A percentile compares a stretch with the other conserved stretches of the same genome.
phyloP scores from a whole-genome alignment of 257 asterid species.

The Solanum ossicruentum region DNA sequence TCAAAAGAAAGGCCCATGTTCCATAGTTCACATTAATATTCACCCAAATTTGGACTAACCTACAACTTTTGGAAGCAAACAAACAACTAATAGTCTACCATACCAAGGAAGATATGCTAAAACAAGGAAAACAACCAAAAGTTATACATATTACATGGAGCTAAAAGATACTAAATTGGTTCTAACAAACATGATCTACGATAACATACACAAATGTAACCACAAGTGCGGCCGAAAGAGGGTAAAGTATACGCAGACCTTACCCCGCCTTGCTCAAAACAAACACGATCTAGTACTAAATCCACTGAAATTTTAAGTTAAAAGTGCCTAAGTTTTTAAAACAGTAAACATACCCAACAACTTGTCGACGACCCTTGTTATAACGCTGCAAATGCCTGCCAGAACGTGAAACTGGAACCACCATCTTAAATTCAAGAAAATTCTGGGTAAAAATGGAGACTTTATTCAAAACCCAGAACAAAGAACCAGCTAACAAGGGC shows the following conservation, averaged over 20 bases:
- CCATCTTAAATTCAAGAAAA: constrained; percentile 38
- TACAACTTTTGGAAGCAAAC: neutral
- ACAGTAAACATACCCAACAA: constrained; percentile 45
- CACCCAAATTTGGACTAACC: neutral
- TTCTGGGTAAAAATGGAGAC: neutral
- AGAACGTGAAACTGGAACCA: constrained; percentile 52
- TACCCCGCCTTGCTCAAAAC: neutral
- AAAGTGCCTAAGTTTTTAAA: no score
- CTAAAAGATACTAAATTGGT: neutral
- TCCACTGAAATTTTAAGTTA: neutral
- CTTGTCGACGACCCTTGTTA: constrained; percentile 72
- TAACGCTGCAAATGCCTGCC: constrained; percentile 80
- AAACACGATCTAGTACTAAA: neutral
- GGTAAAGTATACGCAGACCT: neutral
- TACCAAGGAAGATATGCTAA: neutral
- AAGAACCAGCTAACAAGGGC: neutral
- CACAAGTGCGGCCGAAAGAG: neutral
- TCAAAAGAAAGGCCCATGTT: no score
- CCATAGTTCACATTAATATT: neutral
- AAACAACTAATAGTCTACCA: neutral
- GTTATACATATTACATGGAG: neutral
- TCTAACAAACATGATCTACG: neutral
- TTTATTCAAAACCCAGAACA: neutral
- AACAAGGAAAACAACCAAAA: neutral
- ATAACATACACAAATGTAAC: neutral